phyloP scores from a whole-genome alignment of 2,329 filamentous ascomycete genomes.

The Tolypocladium sp. region DNA sequence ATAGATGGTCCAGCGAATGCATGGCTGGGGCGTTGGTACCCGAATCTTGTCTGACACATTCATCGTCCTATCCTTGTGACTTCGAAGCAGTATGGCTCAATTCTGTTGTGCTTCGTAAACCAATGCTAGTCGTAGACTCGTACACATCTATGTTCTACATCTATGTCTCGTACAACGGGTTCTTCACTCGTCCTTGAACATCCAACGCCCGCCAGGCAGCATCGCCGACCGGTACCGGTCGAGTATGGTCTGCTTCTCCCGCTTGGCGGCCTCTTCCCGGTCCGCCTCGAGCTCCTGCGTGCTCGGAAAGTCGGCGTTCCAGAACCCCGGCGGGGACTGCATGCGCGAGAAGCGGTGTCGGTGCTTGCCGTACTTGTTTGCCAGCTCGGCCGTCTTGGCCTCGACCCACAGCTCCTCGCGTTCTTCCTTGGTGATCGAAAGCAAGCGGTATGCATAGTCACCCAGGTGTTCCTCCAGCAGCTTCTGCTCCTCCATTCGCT shows the following conservation, averaged over 20 bases:
- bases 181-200: conserved; percentile 68
- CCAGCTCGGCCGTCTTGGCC: conserved; percentile 63
- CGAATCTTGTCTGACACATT: not conserved
- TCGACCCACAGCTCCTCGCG: conserved; percentile 61
- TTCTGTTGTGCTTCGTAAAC: not conserved
- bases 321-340: conserved; percentile 76
- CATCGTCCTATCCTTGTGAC: not conserved
- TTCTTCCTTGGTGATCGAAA: conserved; percentile 49
- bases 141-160: not conserved
- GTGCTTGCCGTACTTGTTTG: conserved; percentile 70
- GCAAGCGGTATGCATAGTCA: conserved; percentile 48
- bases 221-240: conserved; percentile 76
- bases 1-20: not conserved
- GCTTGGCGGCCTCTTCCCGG: conserved; percentile 52
- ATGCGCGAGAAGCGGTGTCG: conserved; percentile 63
- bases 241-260: conserved; percentile 56
- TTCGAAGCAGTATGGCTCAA: not conserved
- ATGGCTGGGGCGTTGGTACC: not conserved
- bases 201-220: conserved; percentile 65
- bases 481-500: conserved; percentile 33
- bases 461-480: conserved; percentile 50
- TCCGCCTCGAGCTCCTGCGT: conserved; percentile 72
- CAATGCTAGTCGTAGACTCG: not conserved
- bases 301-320: conserved; percentile 79
- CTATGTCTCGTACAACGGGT: not conserved